A percentile compares a stretch with the other conserved stretches of the same genome.
These are phyloP conservation scores for Diplodia sapinea DNA, from an alignment of 2,329 filamentous ascomycete genomes.

Conservation along the genomic window DNA sequence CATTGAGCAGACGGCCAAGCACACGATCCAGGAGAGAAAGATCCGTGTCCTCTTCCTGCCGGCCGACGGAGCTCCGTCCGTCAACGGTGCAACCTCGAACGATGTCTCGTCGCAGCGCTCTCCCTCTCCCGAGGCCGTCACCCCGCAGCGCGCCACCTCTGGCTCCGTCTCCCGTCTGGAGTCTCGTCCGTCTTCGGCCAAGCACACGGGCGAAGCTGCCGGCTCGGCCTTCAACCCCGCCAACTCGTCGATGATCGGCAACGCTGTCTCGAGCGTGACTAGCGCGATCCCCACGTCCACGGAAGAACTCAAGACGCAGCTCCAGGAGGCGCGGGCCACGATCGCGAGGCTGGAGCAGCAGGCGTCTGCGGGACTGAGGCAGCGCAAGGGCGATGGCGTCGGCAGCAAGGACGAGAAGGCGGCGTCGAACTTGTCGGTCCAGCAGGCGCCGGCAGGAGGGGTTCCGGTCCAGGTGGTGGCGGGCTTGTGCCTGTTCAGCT, in stretches of 20 bases:
- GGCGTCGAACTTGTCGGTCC: constrained; percentile 56
- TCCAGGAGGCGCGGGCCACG: constrained; percentile 75
- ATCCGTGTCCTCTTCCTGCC: constrained; percentile 88
- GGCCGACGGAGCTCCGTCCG: constrained; percentile 52
- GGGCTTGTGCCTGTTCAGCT: constrained; percentile 82
- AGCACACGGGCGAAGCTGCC: constrained; percentile 50
- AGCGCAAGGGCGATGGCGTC: constrained; percentile 71
- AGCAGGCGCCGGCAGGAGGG: constrained; percentile 67
- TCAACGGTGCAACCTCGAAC: constrained; percentile 42
- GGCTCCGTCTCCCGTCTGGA: constrained; percentile 48
- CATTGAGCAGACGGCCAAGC: constrained; percentile 76
- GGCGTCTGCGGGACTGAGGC: constrained; percentile 68
- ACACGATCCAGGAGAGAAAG: constrained; percentile 86
- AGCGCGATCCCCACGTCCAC: constrained; percentile 54
- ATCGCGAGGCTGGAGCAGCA: constrained; percentile 72
- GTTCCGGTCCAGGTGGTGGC: constrained; percentile 88
- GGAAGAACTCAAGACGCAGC: constrained; percentile 73
- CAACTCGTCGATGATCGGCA: constrained; percentile 47
- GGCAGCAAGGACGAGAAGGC: constrained; percentile 54
- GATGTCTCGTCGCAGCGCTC: constrained; percentile 56
- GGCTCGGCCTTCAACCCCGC: constrained; percentile 51
- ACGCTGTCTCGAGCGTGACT: constrained; percentile 58
- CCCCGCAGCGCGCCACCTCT: constrained; percentile 49
- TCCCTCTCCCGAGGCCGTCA: constrained; percentile 59
- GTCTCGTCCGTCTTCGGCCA: constrained; percentile 48